Evolutionary conservation across 1,284 basidiomycete genomes (phyloP).

Genomic region (Acaromyces ingoldii): DNA sequence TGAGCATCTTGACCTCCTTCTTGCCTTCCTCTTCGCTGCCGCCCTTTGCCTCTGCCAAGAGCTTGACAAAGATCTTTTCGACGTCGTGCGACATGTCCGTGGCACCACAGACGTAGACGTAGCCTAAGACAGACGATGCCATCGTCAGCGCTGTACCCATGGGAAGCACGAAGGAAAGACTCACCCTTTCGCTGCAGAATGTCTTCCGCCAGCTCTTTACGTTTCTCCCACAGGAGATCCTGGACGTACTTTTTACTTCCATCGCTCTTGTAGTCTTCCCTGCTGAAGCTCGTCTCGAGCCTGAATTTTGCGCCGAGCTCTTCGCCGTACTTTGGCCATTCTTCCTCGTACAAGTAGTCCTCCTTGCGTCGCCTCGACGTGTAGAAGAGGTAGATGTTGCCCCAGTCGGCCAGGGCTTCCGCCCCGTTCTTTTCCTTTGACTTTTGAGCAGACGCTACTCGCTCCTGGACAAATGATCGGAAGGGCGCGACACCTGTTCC

Average conservation of each 20-base stretch:
- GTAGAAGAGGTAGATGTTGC: constrained; percentile 87
- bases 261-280: constrained; percentile 69
- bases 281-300: constrained; percentile 81
- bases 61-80: constrained; percentile 75
- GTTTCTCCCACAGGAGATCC: constrained; percentile 57
- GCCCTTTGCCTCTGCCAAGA: constrained; percentile 90
- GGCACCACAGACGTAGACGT: constrained; percentile 70
- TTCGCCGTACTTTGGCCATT: constrained; percentile 81
- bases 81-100: constrained; percentile 93
- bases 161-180: constrained; percentile 54
- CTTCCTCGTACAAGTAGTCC: constrained; percentile 90
- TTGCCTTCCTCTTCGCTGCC: constrained; percentile 75
- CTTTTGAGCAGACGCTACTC: constrained; percentile 86
- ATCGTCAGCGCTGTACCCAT: background rate
- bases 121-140: constrained; percentile 48
- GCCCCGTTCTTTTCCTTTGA: constrained; percentile 72
- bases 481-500: constrained; percentile 97
- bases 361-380: constrained; percentile 81
- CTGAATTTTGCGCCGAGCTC: constrained; percentile 87
- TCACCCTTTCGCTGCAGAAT: constrained; percentile 79
- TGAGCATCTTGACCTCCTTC: constrained; percentile 85
- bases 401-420: constrained; percentile 91
- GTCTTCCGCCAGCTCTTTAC: constrained; percentile 68
- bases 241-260: constrained; percentile 97
- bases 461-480: constrained; percentile 96